Base-by-base conservation (phyloP, 108 stramenopile species). In the Parietichytrium sp. region DNA sequence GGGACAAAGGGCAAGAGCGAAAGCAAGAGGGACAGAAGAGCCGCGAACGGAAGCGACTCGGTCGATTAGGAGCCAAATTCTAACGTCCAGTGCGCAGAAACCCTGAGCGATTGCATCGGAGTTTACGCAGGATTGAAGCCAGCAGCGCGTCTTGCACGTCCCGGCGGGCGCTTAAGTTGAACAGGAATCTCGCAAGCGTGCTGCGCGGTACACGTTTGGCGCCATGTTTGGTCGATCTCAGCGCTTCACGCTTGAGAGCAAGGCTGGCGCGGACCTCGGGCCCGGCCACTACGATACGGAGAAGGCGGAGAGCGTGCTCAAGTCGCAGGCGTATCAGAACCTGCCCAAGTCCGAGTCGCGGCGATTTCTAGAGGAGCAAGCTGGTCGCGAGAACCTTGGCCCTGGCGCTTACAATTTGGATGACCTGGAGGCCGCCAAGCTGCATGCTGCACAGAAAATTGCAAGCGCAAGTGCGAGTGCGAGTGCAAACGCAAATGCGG, bases 211-310 rank as follows among this genome's bases (percentile, higher is more conserved):
- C 49, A 16, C 49, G 10, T 16, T 49, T 16, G 49, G 29, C 54
- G 29, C 54, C 7, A 78, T 78, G 78, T 78, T 72, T 27, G 20
- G 61, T 25, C 36, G 23, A 29, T 78, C 78, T 4, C 45, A 78
- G 48, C 16, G 47, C 47, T 47, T 78, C 78, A 20, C 23, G 47
- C 47, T 25, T n/a, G 78, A 78, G 20, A 48, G 29, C 25, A 48
- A 26, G 0, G 29, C 47, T 1, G 49, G 49, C 47, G 25, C 78
- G 48, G 49, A 48, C 78, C 48, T 48, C 47, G 78, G 47, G 1
- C 47, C 45, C 48, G 78, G 78, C 45, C 47, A 45, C 4, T 78
- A 78, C 48, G 78, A 78, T 6, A 16, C 25, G 4, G 47, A 47
- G 10, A 48, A 78, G 7, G 78, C 45, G 16, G 78, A 47, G 4